Percentiles rank a stretch among this genome's conserved stretches.
These are phyloP conservation scores for Dioszegia aurantiaca DNA, from an alignment of 768 basidiomycete species.

Conservation along the genomic window DNA sequence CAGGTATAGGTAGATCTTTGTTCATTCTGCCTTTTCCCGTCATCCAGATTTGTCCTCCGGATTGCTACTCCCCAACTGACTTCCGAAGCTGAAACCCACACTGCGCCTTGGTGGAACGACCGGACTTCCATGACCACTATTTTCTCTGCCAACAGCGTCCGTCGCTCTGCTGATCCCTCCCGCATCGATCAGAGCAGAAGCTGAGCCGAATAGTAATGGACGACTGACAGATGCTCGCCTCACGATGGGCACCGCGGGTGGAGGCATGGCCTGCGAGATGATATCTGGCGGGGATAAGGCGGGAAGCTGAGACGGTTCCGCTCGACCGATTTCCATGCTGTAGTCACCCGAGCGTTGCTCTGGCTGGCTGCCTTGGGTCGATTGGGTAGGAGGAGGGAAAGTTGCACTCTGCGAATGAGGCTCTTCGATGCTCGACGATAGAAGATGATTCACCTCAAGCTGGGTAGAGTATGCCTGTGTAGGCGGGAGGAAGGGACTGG, in stretches of 20 bases:
- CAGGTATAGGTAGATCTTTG: no score
- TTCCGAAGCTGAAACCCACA: neutral
- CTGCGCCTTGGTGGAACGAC: neutral
- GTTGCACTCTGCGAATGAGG: neutral
- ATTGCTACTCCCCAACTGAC: no score
- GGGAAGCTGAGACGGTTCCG: neutral
- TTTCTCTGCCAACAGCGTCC: neutral
- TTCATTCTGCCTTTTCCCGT: no score
- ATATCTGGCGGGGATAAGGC: neutral
- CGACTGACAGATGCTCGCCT: neutral
- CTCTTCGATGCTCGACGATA: neutral
- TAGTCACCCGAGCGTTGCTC: no score
- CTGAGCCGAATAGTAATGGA: slow-evolving; percentile 3
- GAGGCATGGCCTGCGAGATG: neutral
- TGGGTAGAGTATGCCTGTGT: slow-evolving; percentile 4
- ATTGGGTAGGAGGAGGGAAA: neutral
- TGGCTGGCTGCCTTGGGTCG: no score
- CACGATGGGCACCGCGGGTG: neutral
- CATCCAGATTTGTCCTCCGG: no score
- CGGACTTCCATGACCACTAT: neutral
- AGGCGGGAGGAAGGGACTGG: slow-evolving; percentile 6
- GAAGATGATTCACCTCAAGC: neutral
- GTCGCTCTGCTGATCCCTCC: neutral
- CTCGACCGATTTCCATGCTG: neutral
- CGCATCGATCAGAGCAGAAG: neutral